These are phyloP conservation scores for Golubevia sp. DNA, from an alignment of 1,284 basidiomycete genomes.

Conservation along the genomic window DNA sequence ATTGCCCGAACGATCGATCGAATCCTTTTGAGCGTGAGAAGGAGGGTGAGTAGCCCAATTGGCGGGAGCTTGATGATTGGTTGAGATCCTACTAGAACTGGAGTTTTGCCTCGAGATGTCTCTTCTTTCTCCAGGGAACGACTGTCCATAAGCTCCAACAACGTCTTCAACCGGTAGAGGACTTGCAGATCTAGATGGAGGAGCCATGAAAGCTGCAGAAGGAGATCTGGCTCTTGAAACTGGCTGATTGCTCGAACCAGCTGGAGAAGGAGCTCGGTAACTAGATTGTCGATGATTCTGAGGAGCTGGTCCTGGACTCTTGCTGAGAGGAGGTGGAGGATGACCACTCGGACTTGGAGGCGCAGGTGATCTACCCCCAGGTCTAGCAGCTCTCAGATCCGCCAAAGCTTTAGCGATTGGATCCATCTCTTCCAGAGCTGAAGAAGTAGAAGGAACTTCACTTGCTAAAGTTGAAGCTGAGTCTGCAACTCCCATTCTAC, in stretches of 20 bases:
- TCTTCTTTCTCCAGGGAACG: conserved; percentile 79
- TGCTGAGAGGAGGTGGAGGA: conserved; percentile 39
- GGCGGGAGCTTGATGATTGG: background rate
- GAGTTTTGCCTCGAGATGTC: conserved; percentile 48
- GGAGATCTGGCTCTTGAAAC: conserved; percentile 76
- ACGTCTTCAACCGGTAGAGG: conserved; percentile 74
- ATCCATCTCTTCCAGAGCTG: conserved; percentile 67
- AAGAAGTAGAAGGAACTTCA: background rate
- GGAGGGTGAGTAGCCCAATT: background rate
- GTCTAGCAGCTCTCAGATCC: conserved; percentile 64
- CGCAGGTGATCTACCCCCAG: conserved; percentile 40
- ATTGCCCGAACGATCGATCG: conserved; percentile 38
- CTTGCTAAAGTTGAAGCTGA: background rate
- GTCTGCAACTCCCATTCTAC: background rate
- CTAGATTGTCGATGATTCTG: conserved; percentile 61
- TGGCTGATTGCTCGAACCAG: conserved; percentile 68
- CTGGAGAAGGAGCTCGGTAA: background rate
- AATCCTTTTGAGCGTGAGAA: conserved; percentile 58
- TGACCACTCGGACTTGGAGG: conserved; percentile 15
- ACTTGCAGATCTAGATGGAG: conserved; percentile 66
- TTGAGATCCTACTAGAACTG: conserved; percentile 18
- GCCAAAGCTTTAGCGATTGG: conserved; percentile 76
- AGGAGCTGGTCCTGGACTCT: conserved; percentile 9
- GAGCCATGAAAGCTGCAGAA: conserved; percentile 74
- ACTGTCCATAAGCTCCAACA: conserved; percentile 77